phyloP scores from a whole-genome alignment of 2,329 filamentous ascomycete genomes.

The Penicillium sp. region DNA sequence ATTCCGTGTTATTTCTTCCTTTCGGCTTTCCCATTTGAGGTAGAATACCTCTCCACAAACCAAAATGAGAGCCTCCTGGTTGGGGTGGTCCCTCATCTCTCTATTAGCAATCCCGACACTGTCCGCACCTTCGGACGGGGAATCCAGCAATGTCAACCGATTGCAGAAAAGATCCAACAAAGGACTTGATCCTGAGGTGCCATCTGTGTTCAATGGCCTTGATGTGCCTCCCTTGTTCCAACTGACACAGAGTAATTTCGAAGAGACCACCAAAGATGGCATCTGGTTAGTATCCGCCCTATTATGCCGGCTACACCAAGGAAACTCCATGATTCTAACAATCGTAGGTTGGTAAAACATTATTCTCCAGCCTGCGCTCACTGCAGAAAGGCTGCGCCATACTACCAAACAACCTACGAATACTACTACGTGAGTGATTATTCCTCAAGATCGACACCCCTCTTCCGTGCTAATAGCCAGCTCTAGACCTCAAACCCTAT shows the following conservation, averaged over 20 bases:
- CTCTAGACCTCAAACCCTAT: constrained; percentile 74
- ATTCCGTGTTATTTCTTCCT: neutral
- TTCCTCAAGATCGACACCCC: neutral
- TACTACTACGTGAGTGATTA: constrained; percentile 64
- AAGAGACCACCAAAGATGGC: constrained; percentile 50
- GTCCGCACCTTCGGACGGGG: constrained; percentile 26
- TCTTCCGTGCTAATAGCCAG: constrained; percentile 27
- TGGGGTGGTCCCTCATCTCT: constrained; percentile 40
- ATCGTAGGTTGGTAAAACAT: constrained; percentile 53
- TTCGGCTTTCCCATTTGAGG: constrained; percentile 6
- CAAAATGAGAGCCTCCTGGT: constrained; percentile 40
- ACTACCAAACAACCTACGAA: constrained; percentile 90
- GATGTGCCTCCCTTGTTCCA: constrained; percentile 53
- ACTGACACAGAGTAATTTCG: constrained; percentile 49
- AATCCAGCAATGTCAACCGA: constrained; percentile 16
- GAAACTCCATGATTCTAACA: constrained; percentile 14
- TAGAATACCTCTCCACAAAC: constrained; percentile 8
- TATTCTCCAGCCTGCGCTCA: constrained; percentile 62
- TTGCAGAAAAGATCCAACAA: constrained; percentile 30
- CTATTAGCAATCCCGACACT: constrained; percentile 36
- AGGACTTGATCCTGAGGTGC: constrained; percentile 17
- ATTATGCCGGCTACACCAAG: neutral
- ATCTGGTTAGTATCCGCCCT: constrained; percentile 46
- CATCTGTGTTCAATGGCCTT: constrained; percentile 50
- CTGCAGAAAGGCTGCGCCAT: constrained; percentile 77